Evolutionary conservation across 2,329 filamentous ascomycete species (phyloP).

Genomic region (Colletotrichum sp.): DNA sequence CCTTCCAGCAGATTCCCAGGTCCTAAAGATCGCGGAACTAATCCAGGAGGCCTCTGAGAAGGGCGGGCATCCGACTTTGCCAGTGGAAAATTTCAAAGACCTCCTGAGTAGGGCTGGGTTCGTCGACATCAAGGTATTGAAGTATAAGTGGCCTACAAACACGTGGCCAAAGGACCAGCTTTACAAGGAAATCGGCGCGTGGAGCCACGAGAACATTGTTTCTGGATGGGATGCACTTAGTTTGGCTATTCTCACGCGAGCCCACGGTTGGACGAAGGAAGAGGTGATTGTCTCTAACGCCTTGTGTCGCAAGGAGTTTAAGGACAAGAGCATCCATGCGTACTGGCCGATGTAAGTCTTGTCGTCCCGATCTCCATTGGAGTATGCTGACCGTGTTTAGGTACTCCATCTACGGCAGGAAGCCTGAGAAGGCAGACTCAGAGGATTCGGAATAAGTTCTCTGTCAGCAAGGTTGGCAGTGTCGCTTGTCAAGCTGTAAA

Average conservation of each 20-base stretch:
- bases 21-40: slow-evolving; percentile 26
- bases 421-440: no score
- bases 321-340: neutral
- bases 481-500: no score
- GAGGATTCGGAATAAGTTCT: no score
- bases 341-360: neutral
- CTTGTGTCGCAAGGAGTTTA: neutral
- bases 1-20: slow-evolving; percentile 27
- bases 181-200: neutral
- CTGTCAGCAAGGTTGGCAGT: no score
- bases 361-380: neutral
- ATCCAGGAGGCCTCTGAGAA: slow-evolving; percentile 22
- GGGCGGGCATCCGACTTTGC: neutral
- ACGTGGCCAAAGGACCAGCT: neutral
- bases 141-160: neutral
- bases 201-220: neutral
- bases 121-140: neutral
- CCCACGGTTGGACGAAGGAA: neutral
- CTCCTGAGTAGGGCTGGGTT: neutral
- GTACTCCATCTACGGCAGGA: neutral
- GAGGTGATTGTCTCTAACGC: neutral
- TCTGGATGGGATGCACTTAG: neutral
- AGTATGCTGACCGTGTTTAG: neutral
- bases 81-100: neutral
- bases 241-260: neutral